These are phyloP conservation scores for Pleurotus salmoneostramineus DNA, from an alignment of 768 basidiomycete species.

Conservation along the genomic window DNA sequence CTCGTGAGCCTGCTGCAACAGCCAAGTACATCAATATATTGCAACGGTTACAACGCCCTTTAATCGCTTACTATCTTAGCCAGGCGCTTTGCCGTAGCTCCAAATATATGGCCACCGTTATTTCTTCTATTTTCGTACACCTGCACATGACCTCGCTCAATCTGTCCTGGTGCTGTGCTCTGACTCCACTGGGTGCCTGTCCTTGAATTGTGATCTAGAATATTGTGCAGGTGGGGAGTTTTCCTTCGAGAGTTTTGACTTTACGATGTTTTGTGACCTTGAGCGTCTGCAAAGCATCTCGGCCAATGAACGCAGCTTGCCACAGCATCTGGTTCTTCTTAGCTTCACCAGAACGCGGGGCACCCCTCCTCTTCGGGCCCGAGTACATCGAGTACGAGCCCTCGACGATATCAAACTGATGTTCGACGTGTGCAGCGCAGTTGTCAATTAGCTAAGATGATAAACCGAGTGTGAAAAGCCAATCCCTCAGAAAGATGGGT, in stretches of 20 bases:
- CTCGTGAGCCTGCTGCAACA: too few species aligned
- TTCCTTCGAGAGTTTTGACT: neutral
- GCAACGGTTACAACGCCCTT: too few species aligned
- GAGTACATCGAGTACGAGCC: neutral
- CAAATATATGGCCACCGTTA: too few species aligned
- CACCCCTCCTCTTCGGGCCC: neutral
- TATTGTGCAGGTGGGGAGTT: neutral
- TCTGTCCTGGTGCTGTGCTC: too few species aligned
- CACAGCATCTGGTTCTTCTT: neutral
- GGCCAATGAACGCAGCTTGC: neutral
- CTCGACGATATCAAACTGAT: neutral
- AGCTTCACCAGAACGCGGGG: neutral
- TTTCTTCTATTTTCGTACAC: too few species aligned
- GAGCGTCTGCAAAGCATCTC: neutral
- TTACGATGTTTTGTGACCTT: neutral
- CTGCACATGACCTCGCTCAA: too few species aligned
- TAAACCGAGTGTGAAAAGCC: neutral
- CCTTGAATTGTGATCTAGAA: neutral
- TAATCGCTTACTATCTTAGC: too few species aligned
- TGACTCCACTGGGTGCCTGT: too few species aligned
- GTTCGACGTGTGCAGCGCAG: neutral
- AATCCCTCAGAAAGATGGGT: neutral
- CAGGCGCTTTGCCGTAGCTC: too few species aligned
- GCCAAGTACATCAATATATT: too few species aligned
- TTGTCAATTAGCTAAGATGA: constrained; percentile 10